phyloP scores from a whole-genome alignment of 768 basidiomycete species.

The Butyriboletus loyo region DNA sequence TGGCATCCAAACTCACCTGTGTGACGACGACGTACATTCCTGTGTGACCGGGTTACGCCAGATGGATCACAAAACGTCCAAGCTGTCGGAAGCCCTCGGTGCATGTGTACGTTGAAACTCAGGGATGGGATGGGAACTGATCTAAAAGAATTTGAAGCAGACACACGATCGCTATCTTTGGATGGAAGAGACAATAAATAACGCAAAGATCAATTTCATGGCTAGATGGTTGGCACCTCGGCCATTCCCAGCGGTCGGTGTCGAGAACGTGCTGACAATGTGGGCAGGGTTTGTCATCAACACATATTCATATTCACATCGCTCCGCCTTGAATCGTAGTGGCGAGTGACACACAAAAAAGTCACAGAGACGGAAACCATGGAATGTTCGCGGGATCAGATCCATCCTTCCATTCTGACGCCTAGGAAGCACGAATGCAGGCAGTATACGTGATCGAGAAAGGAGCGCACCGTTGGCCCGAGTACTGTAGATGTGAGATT shows the following conservation, averaged over 20 bases:
- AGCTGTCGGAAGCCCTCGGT: neutral
- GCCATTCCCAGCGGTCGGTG: slow-evolving; percentile 2
- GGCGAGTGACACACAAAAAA: neutral
- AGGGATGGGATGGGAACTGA: slow-evolving; percentile 14
- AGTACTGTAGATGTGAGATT: neutral
- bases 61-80: neutral
- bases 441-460: slow-evolving; percentile 2
- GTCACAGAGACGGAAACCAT: neutral
- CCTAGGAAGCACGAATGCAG: slow-evolving; percentile 5
- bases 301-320: neutral
- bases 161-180: slow-evolving; percentile 17
- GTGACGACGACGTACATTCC: neutral
- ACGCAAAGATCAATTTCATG: slow-evolving; percentile 1
- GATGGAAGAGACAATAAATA: neutral
- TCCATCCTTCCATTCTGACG: slow-evolving; percentile 10
- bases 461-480: neutral
- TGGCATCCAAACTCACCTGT: neutral
- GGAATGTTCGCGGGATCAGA: slow-evolving; percentile 7
- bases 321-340: neutral
- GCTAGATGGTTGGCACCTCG: neutral
- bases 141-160: neutral
- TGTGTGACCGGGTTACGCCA: neutral
- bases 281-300: neutral
- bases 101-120: neutral
- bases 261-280: slow-evolving; percentile 8